Evolutionary conservation across 73 alveolate species (phyloP), one percentile per base, ranked within the genome.

Genomic region (Urostyla sp.): DNA sequence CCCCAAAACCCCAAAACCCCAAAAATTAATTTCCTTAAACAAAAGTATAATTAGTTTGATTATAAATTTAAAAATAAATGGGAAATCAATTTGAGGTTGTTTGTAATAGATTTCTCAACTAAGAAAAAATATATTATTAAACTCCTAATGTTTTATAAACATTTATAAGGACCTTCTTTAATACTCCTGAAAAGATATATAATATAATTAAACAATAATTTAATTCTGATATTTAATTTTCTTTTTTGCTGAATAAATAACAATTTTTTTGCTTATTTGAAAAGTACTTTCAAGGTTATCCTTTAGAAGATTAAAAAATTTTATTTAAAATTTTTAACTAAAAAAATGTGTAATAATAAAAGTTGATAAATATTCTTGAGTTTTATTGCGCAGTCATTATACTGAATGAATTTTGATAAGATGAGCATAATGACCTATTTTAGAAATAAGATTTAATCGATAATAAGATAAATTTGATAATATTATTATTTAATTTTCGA

Each of bases 71-170:
- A 58, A 15, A 35, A 35, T 3, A 37, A 63, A 63, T 63, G 79
- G 79, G 79, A 20, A 63, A 63, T 63, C 37, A 63, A 63, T 63
- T 63, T 63, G 79, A 63, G 44, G 6, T 63, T 24, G 50, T 63
- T 18, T 63, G 61, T 32, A 18, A 34, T 23, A 13, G 45, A 7
- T 20, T 21, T 34, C 6, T 13, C 45, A 6, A 43, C 4, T 1
- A 2, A 7, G 58, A 63, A 13, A 63, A 63, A 63, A 3, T 43
- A 35, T 8, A 18, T 40, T 38, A 43, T n/a, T 3, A 27, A 1
- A 63, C 44, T 3, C 79, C 79, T 10, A 10, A 34, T 5, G 5
- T 27, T 40, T 3, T 63, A 2, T 63, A 63, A 27, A 11, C 10
- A 1, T 18, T 63, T 7, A 13, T 63, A 1, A 2, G 44, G 10